Evolutionary conservation across 2,329 filamentous ascomycete species (phyloP).

Genomic region (Didymella segeticola): DNA sequence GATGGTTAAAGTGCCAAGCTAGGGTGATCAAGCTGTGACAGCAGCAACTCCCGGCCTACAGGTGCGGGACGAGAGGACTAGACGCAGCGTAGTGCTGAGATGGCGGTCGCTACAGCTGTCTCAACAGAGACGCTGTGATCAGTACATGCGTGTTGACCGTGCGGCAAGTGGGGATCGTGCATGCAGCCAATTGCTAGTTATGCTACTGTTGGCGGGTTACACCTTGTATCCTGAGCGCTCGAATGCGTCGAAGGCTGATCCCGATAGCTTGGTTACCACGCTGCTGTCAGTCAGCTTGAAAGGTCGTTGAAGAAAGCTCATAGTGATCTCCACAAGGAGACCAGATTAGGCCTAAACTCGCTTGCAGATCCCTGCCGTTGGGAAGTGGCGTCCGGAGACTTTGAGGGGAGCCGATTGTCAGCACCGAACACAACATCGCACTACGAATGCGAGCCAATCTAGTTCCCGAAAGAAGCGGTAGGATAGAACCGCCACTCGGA

Average conservation of each 20-base stretch:
- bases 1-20: conserved; percentile 8
- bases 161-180: conserved; percentile 22
- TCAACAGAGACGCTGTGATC: conserved; percentile 22
- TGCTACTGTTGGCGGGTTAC: conserved; percentile 17
- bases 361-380: conserved; percentile 6
- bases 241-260: conserved; percentile 18
- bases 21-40: conserved; percentile 10
- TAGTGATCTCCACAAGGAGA: conserved; percentile 27
- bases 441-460: conserved; percentile 3
- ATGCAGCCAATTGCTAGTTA: conserved; percentile 15
- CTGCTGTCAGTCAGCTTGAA: conserved; percentile 21
- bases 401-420: conserved; percentile 37
- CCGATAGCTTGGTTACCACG: conserved; percentile 9
- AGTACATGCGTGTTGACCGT: conserved; percentile 22
- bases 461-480: not conserved
- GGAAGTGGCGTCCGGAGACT: conserved; percentile 29
- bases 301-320: conserved; percentile 27
- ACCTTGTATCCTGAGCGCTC: conserved; percentile 20
- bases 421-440: conserved; percentile 25
- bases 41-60: conserved; percentile 9
- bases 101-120: conserved; percentile 22
- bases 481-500: conserved; percentile 1
- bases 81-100: conserved; percentile 23
- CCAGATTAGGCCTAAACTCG: conserved; percentile 12
- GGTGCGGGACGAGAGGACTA: conserved; percentile 19